Conservation (phyloP, 2,329 filamentous ascomycete genomes). For the Cladosporium sp. region DNA sequence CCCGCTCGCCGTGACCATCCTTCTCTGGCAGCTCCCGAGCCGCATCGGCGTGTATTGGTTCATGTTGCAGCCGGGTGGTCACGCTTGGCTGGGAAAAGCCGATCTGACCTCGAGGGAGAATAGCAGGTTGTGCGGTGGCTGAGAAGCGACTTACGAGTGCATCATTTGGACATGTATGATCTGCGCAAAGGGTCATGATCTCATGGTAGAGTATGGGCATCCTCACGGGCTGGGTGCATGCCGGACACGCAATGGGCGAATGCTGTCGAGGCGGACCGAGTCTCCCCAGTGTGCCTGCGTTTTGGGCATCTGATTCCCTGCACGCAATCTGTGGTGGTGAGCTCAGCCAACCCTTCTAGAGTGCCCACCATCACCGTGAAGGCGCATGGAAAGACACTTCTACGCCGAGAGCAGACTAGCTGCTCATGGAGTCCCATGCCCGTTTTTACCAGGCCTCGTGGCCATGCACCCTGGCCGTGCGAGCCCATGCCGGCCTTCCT, state of each 20-base stretch:
- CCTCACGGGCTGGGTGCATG: too few species aligned
- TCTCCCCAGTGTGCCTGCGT: constrained; percentile 11
- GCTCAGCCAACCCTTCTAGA: constrained; percentile 11
- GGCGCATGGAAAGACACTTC: neutral
- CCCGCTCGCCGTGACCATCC: neutral
- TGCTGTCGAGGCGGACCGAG: constrained; percentile 3
- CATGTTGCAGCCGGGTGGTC: constrained; percentile 1
- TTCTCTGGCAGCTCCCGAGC: constrained; percentile 5
- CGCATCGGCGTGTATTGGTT: neutral
- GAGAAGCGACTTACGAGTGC: neutral
- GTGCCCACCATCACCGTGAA: neutral
- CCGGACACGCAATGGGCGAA: neutral
- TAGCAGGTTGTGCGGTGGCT: neutral
- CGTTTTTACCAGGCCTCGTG: constrained; percentile 3
- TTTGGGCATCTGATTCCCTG: constrained; percentile 1
- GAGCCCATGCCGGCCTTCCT: constrained; percentile 2
- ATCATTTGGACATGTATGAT: neutral
- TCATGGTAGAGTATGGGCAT: neutral
- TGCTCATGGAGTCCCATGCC: neutral
- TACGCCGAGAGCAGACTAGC: neutral
- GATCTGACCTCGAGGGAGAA: constrained; percentile 1
- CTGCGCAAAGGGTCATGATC: neutral
- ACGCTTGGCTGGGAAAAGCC: constrained; percentile 1
- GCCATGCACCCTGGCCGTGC: constrained; percentile 1
- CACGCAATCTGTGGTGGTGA: constrained; percentile 5